Conservation (phyloP, 73 alveolate genomes). For the Tetrahymena elliotti region DNA sequence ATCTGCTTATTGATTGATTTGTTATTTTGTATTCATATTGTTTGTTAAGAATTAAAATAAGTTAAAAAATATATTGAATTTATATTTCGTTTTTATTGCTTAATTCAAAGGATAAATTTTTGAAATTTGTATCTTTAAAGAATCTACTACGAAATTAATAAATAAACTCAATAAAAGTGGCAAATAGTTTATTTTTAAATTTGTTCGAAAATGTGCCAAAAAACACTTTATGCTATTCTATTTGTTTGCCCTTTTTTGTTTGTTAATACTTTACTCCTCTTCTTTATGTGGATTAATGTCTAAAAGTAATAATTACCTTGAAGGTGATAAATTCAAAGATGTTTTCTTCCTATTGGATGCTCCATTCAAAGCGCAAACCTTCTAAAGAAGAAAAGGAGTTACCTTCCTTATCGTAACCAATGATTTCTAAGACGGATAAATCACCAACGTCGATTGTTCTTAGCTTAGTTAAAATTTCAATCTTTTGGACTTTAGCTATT, state of each 20-base stretch:
- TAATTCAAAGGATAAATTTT: background rate
- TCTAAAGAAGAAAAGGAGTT: constrained; percentile 72
- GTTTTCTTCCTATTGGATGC: constrained; percentile 55
- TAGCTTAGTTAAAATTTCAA: constrained; percentile 44
- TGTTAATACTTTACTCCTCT: background rate
- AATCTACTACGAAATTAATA: background rate
- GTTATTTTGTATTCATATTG: background rate
- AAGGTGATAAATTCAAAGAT: constrained; percentile 54
- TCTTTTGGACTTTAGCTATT: constrained; percentile 19
- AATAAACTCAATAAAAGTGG: background rate
- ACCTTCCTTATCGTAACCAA: constrained; percentile 78
- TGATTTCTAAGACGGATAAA: constrained; percentile 60
- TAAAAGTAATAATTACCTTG: constrained; percentile 5
- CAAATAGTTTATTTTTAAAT: background rate
- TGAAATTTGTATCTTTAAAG: background rate
- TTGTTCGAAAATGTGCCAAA: background rate
- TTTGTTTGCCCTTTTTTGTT: background rate
- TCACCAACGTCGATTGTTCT: constrained; percentile 64
- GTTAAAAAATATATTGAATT: background rate
- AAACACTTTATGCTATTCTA: background rate
- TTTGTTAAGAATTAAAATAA: background rate
- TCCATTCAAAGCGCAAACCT: constrained; percentile 86
- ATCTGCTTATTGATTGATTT: too few relatives aligned
- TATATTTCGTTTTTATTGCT: background rate
- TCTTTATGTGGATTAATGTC: background rate